Evolutionary conservation across 2,329 filamentous ascomycete genomes (phyloP).

Genomic region (Penicillium paneum): DNA sequence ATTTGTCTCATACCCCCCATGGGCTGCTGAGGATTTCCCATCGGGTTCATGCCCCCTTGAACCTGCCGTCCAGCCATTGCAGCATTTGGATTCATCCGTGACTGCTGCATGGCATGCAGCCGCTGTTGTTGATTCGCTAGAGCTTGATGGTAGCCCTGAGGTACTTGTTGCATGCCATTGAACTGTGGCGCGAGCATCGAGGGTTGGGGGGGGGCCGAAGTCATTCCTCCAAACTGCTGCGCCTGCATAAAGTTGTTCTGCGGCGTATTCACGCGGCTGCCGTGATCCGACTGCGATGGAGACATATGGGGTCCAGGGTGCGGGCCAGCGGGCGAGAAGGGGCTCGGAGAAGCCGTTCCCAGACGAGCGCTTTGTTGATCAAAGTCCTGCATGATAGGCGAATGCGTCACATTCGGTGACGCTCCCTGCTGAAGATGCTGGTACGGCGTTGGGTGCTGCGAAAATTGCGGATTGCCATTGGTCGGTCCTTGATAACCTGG

Average conservation of each 20-base stretch:
- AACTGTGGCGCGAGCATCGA: constrained; percentile 49
- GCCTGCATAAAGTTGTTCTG: constrained; percentile 67
- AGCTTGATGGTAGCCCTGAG: constrained; percentile 53
- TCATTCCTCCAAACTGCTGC: constrained; percentile 44
- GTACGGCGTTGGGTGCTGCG: constrained; percentile 65
- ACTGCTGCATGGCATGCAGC: constrained; percentile 79
- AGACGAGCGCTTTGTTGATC: constrained; percentile 69
- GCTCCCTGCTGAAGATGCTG: constrained; percentile 78
- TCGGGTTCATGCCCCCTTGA: constrained; percentile 37
- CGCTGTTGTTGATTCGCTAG: constrained; percentile 69
- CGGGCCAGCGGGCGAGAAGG: constrained; percentile 74
- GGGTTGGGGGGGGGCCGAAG: constrained; percentile 39
- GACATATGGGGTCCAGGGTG: constrained; percentile 66
- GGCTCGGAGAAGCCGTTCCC: constrained; percentile 87
- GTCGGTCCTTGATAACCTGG: constrained; percentile 65
- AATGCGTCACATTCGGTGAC: constrained; percentile 82
- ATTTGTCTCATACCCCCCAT: constrained; percentile 51
- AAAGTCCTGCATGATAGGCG: constrained; percentile 80
- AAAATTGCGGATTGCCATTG: constrained; percentile 60
- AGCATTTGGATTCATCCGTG: constrained; percentile 53
- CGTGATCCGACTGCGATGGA: constrained; percentile 71
- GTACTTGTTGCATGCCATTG: constrained; percentile 40
- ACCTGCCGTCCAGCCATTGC: constrained; percentile 36
- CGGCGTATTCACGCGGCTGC: constrained; percentile 62
- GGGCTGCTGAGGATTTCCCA: constrained; percentile 41